Evolutionary conservation across 139 green algal genomes (phyloP).

Genomic region (Coelastrella sp.): DNA sequence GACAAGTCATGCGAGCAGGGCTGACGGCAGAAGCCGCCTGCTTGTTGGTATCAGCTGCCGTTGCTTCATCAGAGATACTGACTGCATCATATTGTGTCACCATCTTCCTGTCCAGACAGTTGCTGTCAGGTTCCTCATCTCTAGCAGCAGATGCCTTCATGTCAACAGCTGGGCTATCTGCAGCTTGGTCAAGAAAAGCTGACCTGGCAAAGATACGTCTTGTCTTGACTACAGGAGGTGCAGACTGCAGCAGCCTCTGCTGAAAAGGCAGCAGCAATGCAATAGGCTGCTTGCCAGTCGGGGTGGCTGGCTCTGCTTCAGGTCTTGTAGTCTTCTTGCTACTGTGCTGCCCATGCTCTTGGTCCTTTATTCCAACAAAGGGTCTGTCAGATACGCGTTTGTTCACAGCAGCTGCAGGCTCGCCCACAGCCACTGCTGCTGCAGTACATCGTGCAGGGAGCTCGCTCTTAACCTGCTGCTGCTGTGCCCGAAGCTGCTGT

Average conservation of each 20-base stretch:
- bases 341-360: background rate
- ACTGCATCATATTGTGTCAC: background rate
- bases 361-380: no score
- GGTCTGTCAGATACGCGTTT: no score
- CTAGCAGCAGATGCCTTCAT: background rate
- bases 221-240: background rate
- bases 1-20: background rate
- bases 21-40: background rate
- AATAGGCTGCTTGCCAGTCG: background rate
- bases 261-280: slow-evolving; percentile 5
- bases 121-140: slow-evolving; percentile 3
- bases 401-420: no score
- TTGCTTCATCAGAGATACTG: background rate
- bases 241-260: slow-evolving; percentile 13
- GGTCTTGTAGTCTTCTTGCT: background rate
- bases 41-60: slow-evolving; percentile 5
- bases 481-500: no score
- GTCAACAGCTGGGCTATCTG: background rate
- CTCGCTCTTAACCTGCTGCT: no score
- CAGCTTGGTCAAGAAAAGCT: background rate
- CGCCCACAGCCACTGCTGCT: no score
- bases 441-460: no score
- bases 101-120: background rate
- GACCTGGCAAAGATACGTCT: slow-evolving; percentile 2
- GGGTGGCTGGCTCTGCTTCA: no score